These are phyloP conservation scores for Cucurbita ficifolia DNA, from an alignment of 306 rosid genomes.

Conservation along the genomic window DNA sequence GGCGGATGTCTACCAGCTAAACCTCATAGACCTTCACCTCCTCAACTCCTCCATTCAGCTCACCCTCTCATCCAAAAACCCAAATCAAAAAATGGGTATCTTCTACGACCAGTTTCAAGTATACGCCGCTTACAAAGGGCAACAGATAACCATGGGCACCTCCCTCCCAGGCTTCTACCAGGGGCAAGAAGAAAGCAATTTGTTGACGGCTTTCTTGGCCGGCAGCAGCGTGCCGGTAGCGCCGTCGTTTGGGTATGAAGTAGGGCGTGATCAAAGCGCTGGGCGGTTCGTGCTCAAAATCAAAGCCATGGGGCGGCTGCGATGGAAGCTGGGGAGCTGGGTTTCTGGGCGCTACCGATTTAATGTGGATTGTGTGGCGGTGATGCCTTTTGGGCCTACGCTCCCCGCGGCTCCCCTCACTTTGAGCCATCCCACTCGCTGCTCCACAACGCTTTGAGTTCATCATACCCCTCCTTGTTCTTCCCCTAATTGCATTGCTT, in stretches of 20 bases:
- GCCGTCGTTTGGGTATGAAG: constrained; percentile 61
- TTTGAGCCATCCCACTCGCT: constrained; percentile 42
- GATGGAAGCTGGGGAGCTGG: constrained; percentile 95
- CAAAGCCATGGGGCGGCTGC: constrained; percentile 48
- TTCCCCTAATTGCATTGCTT: too few relatives aligned
- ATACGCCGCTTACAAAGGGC: constrained; percentile 59
- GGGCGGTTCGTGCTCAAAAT: constrained; percentile 49
- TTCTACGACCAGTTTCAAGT: constrained; percentile 65
- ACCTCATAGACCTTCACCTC: constrained; percentile 39
- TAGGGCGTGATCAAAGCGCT: constrained; percentile 50
- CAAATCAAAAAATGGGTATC: constrained; percentile 64
- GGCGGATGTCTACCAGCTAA: constrained; percentile 57
- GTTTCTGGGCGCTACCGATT: constrained; percentile 72
- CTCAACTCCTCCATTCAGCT: constrained; percentile 77
- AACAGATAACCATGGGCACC: constrained; percentile 50
- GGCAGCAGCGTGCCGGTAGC: constrained; percentile 56
- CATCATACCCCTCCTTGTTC: background rate
- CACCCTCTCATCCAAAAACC: constrained; percentile 60
- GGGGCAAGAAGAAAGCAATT: constrained; percentile 40
- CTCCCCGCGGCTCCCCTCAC: constrained; percentile 32
- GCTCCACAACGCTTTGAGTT: constrained; percentile 50
- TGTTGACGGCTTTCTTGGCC: constrained; percentile 46
- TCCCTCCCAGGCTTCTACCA: constrained; percentile 77
- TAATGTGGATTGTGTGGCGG: constrained; percentile 54
- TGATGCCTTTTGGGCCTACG: constrained; percentile 43